A percentile compares a stretch with the other conserved stretches of the same genome.
phyloP scores from a whole-genome alignment of 495 filamentous ascomycete species.

The Umbilicaria muhlenbergii region DNA sequence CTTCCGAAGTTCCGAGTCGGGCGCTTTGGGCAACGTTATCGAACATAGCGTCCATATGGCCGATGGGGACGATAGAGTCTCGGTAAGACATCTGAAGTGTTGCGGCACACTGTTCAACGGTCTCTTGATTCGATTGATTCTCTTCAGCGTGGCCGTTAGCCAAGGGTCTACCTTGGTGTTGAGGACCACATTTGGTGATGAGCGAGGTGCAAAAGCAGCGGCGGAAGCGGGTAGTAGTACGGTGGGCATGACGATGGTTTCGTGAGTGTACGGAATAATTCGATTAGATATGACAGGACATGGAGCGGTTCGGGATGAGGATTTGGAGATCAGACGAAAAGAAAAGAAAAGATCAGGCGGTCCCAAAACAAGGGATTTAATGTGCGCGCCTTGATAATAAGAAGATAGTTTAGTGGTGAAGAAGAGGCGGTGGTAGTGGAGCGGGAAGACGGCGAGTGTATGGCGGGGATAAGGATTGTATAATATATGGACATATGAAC shows the following conservation, averaged over 20 bases:
- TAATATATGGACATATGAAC: conserved; percentile 6
- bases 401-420: conserved; percentile 10
- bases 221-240: conserved; percentile 89
- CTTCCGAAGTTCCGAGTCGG: conserved; percentile 71
- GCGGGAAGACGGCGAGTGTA: conserved; percentile 11
- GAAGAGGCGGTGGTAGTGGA: conserved; percentile 15
- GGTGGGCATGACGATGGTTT: conserved; percentile 60
- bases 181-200: conserved; percentile 89
- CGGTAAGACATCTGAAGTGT: conserved; percentile 91
- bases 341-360: conserved; percentile 19
- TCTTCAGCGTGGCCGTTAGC: conserved; percentile 92
- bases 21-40: conserved; percentile 82
- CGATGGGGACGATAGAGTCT: conserved; percentile 78
- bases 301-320: conserved; percentile 6
- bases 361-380: conserved; percentile 44
- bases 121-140: conserved; percentile 94
- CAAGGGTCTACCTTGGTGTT: conserved; percentile 91
- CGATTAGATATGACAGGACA: conserved; percentile 10
- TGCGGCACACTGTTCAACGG: conserved; percentile 95
- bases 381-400: conserved; percentile 33
- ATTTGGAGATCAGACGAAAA: conserved; percentile 31
- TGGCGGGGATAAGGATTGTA: conserved; percentile 4
- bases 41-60: conserved; percentile 95
- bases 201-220: conserved; percentile 88
- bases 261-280: conserved; percentile 9